Evolutionary conservation across 177 flowering plant genomes (phyloP).

Genomic region (Tripterygium wilfordii): DNA sequence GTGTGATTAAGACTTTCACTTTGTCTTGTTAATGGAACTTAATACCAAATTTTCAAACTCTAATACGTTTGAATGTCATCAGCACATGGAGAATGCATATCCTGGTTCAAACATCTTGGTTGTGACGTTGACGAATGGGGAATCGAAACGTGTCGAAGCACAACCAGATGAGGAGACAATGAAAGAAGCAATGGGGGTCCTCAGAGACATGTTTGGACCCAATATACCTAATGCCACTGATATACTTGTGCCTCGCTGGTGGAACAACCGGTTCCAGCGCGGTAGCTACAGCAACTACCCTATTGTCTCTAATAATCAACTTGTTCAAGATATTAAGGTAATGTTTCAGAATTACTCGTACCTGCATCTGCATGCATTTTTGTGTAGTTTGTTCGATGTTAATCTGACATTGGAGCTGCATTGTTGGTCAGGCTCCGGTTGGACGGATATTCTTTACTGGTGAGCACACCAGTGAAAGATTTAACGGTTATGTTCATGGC

Average conservation of each 20-base stretch:
- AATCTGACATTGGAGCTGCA: background rate
- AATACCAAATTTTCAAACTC: too few species aligned
- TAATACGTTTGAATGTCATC: conserved; percentile 29
- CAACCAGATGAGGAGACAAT: conserved; percentile 69
- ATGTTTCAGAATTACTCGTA: too few species aligned
- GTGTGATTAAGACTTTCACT: too few species aligned
- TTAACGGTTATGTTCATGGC: conserved; percentile 89
- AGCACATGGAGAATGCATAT: conserved; percentile 98
- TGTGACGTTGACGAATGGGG: conserved; percentile 87
- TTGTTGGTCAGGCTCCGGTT: conserved; percentile 56
- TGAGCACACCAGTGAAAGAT: conserved; percentile 85
- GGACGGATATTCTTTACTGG: conserved; percentile 85
- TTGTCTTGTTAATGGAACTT: too few species aligned
- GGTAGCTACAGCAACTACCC: conserved; percentile 97
- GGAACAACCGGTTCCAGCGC: conserved; percentile 89
- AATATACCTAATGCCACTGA: conserved; percentile 65
- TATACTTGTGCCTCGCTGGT: conserved; percentile 92
- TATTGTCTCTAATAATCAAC: conserved; percentile 44
- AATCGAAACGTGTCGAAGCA: conserved; percentile 86
- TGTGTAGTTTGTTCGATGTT: background rate
- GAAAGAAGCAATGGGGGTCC: conserved; percentile 79
- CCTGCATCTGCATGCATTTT: background rate
- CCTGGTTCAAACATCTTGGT: conserved; percentile 94
- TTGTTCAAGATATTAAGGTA: conserved; percentile 60
- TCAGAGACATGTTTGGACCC: conserved; percentile 86